phyloP scores from a whole-genome alignment of 2,329 filamentous ascomycete species.

The Verticillium longisporum region DNA sequence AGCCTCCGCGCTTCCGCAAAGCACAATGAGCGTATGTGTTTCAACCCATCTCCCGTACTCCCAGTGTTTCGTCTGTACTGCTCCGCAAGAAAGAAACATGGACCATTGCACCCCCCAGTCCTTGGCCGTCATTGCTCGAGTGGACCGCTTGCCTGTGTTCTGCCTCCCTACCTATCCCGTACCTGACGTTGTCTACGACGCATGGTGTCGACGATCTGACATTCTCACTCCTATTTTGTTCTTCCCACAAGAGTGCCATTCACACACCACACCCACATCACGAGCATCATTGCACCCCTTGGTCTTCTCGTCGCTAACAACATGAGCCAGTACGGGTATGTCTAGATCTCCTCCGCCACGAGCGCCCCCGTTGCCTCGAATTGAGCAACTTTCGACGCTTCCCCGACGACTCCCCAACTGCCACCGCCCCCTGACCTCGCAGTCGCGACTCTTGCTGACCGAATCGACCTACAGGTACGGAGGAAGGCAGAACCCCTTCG shows the following conservation, averaged over 20 bases:
- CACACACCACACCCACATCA: background rate
- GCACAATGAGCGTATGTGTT: constrained; percentile 45
- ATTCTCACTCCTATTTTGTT: background rate
- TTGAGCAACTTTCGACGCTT: too few relatives aligned
- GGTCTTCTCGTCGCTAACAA: constrained; percentile 22
- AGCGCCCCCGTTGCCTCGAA: background rate
- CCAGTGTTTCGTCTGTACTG: constrained; percentile 12
- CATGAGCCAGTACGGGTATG: constrained; percentile 41
- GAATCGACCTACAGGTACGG: constrained; percentile 41
- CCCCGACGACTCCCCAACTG: too few relatives aligned
- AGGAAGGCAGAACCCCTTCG: constrained; percentile 49
- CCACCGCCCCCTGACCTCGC: background rate
- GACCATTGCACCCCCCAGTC: background rate
- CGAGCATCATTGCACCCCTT: background rate
- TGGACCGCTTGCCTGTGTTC: background rate
- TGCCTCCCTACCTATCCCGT: background rate
- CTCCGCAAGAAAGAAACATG: background rate
- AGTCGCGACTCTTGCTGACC: constrained; percentile 4
- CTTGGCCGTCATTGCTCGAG: constrained; percentile 2
- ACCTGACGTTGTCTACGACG: background rate
- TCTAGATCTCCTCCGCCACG: constrained; percentile 9
- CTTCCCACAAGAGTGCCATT: background rate
- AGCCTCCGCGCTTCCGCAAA: constrained; percentile 12
- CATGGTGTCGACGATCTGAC: background rate
- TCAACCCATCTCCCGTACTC: constrained; percentile 17